Percentiles rank a stretch among this genome's conserved stretches.
Evolutionary conservation across 2,329 filamentous ascomycete genomes (phyloP).

Genomic region (Leptographium flavum): DNA sequence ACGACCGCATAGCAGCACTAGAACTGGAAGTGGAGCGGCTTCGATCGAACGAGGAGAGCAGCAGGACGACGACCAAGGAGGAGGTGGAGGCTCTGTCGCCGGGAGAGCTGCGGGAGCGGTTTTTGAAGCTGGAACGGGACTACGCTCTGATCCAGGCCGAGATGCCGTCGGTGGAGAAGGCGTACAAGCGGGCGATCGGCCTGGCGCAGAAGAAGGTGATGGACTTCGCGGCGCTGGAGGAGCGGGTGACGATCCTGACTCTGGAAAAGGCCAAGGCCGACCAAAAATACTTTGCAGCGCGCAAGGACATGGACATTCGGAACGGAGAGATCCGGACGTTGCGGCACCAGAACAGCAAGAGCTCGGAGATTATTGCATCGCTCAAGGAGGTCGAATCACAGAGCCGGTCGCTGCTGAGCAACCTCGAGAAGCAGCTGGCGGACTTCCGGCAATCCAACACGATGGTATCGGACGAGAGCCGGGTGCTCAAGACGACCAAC

Average conservation of each 20-base stretch:
- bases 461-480: constrained; percentile 57
- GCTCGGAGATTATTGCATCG: constrained; percentile 83
- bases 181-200: constrained; percentile 78
- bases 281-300: constrained; percentile 92
- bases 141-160: constrained; percentile 78
- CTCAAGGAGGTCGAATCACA: constrained; percentile 80
- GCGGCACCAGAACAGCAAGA: constrained; percentile 73
- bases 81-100: constrained; percentile 44
- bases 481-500: constrained; percentile 57
- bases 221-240: constrained; percentile 62
- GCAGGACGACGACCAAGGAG: constrained; percentile 28
- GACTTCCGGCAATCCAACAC: constrained; percentile 69
- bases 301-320: constrained; percentile 82
- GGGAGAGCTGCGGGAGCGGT: constrained; percentile 62
- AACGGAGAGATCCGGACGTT: constrained; percentile 68
- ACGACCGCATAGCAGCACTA: constrained; percentile 65
- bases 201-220: constrained; percentile 77
- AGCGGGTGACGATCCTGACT: constrained; percentile 56
- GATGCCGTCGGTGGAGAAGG: constrained; percentile 74
- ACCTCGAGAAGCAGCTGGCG: constrained; percentile 79
- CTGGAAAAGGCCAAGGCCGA: constrained; percentile 94
- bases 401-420: constrained; percentile 60
- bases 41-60: constrained; percentile 30
- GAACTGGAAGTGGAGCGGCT: constrained; percentile 73
- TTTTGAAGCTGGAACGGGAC: constrained; percentile 62